Evolutionary conservation across 2,329 filamentous ascomycete genomes (phyloP).

Genomic region (Scleromitrula shiraiana): DNA sequence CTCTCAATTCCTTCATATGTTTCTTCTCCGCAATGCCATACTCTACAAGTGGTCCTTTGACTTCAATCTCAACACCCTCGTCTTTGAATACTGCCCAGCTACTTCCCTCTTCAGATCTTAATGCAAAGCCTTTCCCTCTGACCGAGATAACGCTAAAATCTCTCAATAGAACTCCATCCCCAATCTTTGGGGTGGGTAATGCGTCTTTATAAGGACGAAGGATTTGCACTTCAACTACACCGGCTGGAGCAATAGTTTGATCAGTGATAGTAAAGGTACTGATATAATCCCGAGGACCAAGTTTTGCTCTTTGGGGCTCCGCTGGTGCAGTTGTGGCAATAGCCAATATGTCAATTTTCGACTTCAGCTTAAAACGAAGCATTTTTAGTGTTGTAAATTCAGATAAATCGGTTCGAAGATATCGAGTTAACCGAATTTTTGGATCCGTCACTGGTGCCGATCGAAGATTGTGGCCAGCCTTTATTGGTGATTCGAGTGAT

Average conservation of each 20-base stretch:
- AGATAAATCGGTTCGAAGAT: slow-evolving; percentile 35
- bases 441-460: slow-evolving; percentile 17
- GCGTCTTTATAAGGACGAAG: slow-evolving; percentile 51
- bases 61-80: slow-evolving; percentile 35
- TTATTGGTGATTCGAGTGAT: slow-evolving; percentile 22
- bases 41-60: slow-evolving; percentile 53
- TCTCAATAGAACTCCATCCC: slow-evolving; percentile 51
- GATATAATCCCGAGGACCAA: slow-evolving; percentile 51
- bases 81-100: slow-evolving; percentile 55
- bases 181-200: slow-evolving; percentile 45
- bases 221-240: slow-evolving; percentile 47
- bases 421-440: slow-evolving; percentile 21
- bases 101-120: slow-evolving; percentile 41
- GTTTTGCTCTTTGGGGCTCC: slow-evolving; percentile 46
- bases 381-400: slow-evolving; percentile 46
- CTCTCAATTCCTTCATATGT: slow-evolving; percentile 42
- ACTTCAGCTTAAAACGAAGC: slow-evolving; percentile 42
- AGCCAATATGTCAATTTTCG: slow-evolving; percentile 46
- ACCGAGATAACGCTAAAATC: slow-evolving; percentile 47
- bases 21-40: slow-evolving; percentile 41
- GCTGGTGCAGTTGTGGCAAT: slow-evolving; percentile 45
- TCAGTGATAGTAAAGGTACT: slow-evolving; percentile 51
- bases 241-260: slow-evolving; percentile 42
- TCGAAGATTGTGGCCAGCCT: slow-evolving; percentile 16
- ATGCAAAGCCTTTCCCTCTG: slow-evolving; percentile 46